phyloP scores from a whole-genome alignment of 2,329 filamentous ascomycete species.

The Diaporthe destruens region DNA sequence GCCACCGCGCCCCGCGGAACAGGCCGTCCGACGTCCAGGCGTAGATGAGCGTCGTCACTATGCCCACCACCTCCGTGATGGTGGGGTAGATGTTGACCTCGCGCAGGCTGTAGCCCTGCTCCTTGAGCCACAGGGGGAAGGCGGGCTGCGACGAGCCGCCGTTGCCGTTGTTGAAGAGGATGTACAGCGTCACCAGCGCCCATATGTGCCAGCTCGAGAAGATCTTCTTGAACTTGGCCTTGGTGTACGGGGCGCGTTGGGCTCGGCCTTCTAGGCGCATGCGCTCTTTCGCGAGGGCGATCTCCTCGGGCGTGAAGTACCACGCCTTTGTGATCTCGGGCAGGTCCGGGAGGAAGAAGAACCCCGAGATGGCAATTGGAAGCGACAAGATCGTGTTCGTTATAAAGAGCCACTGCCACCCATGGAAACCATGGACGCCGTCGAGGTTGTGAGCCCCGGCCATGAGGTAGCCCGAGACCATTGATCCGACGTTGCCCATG shows the following conservation, averaged over 20 bases:
- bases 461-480: slow-evolving; percentile 46
- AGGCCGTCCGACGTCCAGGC: slow-evolving; percentile 75
- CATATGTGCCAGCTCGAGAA: slow-evolving; percentile 76
- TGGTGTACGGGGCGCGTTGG: slow-evolving; percentile 54
- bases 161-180: slow-evolving; percentile 74
- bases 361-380: slow-evolving; percentile 67
- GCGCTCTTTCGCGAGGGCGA: slow-evolving; percentile 54
- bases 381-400: slow-evolving; percentile 69
- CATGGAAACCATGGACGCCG: slow-evolving; percentile 60
- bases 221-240: slow-evolving; percentile 69
- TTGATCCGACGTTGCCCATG: slow-evolving; percentile 71
- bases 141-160: slow-evolving; percentile 63
- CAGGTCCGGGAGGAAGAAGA: slow-evolving; percentile 57
- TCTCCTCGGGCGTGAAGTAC: slow-evolving; percentile 54
- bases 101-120: slow-evolving; percentile 55
- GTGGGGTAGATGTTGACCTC: slow-evolving; percentile 69
- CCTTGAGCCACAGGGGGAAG: slow-evolving; percentile 65
- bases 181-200: slow-evolving; percentile 67
- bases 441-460: slow-evolving; percentile 66
- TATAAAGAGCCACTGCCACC: slow-evolving; percentile 70
- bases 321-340: slow-evolving; percentile 55
- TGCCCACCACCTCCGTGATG: slow-evolving; percentile 65
- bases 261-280: slow-evolving; percentile 61
- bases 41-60: slow-evolving; percentile 71
- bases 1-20: slow-evolving; percentile 72